phyloP scores from a whole-genome alignment of 208 protist species.

The Leishmania tropica region DNA sequence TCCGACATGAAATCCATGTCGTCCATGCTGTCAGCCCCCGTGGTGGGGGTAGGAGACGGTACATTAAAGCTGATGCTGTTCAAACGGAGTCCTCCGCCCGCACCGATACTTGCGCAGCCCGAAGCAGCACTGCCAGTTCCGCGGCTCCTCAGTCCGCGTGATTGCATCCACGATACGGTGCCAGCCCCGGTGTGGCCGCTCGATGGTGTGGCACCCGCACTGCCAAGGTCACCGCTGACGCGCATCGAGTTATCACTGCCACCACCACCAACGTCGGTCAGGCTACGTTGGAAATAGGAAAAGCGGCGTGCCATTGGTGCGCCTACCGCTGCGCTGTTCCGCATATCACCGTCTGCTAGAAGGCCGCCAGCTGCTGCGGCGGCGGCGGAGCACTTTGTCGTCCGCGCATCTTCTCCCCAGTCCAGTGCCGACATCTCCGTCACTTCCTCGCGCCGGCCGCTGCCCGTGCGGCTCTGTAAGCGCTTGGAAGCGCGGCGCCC shows the following conservation, averaged over 20 bases:
- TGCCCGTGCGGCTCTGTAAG: background rate
- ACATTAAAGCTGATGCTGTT: background rate
- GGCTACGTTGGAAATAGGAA: slow-evolving; percentile 5
- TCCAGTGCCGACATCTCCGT: slow-evolving; percentile 26
- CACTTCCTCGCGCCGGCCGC: background rate
- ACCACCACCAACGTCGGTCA: background rate
- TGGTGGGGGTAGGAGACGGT: background rate
- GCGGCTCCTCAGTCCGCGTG: slow-evolving; percentile 11
- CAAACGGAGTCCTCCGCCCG: background rate
- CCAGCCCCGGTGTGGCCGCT: background rate
- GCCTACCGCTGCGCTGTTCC: background rate
- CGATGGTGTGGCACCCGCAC: background rate
- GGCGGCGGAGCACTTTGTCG: background rate
- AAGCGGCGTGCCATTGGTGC: background rate
- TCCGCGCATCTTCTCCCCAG: slow-evolving; percentile 9
- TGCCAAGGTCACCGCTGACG: background rate
- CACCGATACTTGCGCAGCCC: background rate
- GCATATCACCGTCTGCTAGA: background rate
- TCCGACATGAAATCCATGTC: slow-evolving; percentile 30
- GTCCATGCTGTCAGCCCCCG: slow-evolving; percentile 6
- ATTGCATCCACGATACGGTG: background rate
- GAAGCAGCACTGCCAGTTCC: background rate
- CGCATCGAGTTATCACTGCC: background rate
- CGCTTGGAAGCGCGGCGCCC: background rate
- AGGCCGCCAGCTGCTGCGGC: background rate